These are phyloP conservation scores for Melampsora larici-populina DNA, from an alignment of 1,284 basidiomycete genomes.

Conservation along the genomic window DNA sequence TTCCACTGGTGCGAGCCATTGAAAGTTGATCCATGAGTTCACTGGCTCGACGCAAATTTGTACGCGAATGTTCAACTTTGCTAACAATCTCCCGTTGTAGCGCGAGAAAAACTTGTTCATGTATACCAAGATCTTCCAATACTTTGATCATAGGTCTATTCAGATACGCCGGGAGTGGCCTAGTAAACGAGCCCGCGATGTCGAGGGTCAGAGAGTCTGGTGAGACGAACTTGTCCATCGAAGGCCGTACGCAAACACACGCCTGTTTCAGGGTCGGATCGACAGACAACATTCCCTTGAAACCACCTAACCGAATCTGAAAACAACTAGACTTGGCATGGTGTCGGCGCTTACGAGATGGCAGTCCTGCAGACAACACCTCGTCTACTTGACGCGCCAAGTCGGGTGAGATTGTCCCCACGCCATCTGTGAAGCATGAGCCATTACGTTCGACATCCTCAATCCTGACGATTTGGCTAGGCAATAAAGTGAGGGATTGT, in stretches of 20 bases:
- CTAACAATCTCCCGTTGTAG: constrained; percentile 62
- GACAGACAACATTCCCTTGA: constrained; percentile 69
- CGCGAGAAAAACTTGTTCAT: constrained; percentile 59
- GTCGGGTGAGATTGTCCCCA: constrained; percentile 64
- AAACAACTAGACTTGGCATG: constrained; percentile 55
- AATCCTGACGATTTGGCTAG: constrained; percentile 58
- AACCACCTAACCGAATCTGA: constrained; percentile 72
- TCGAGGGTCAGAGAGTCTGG: constrained; percentile 64
- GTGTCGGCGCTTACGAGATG: constrained; percentile 5
- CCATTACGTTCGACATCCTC: constrained; percentile 57
- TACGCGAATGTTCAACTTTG: constrained; percentile 62
- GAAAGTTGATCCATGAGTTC: constrained; percentile 59
- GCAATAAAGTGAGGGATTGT: constrained; percentile 62
- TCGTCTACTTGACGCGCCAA: constrained; percentile 62
- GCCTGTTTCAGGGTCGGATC: constrained; percentile 59
- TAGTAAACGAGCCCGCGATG: constrained; percentile 64
- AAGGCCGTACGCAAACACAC: constrained; percentile 65
- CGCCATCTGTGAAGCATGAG: constrained; percentile 66
- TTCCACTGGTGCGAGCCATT: constrained; percentile 60
- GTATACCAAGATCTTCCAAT: constrained; percentile 64
- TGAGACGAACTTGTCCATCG: constrained; percentile 71
- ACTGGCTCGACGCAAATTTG: constrained; percentile 59
- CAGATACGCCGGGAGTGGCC: constrained; percentile 58
- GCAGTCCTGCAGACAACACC: constrained; percentile 54
- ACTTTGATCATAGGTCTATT: constrained; percentile 64